phyloP scores from a whole-genome alignment of 495 filamentous ascomycete species.

The Daldinia loculata region DNA sequence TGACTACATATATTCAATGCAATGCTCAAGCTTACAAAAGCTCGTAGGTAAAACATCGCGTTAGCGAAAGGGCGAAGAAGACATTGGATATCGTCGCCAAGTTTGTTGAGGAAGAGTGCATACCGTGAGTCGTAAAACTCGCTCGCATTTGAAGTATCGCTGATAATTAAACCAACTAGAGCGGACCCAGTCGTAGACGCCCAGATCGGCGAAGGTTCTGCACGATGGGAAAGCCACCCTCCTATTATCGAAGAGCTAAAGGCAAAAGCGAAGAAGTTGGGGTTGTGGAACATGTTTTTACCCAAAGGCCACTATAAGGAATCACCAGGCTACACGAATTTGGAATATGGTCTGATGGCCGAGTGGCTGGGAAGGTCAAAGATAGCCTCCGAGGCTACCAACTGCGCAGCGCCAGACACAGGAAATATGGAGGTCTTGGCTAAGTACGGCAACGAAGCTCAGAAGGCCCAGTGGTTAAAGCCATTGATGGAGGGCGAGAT shows the following conservation, averaged over 20 bases:
- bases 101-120: conserved; percentile 97
- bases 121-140: conserved; percentile 63
- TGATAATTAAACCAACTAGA: conserved; percentile 45
- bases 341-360: conserved; percentile 94
- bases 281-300: conserved; percentile 98
- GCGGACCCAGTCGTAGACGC: conserved; percentile 80
- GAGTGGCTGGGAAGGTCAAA: conserved; percentile 85
- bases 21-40: conserved; percentile 42
- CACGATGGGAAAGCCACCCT: conserved; percentile 81
- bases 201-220: conserved; percentile 77
- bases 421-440: conserved; percentile 97
- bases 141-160: conserved; percentile 28
- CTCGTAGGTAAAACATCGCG: conserved; percentile 61
- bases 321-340: conserved; percentile 87
- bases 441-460: conserved; percentile 89
- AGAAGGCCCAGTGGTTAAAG: conserved; percentile 86
- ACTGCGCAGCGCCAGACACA: conserved; percentile 90
- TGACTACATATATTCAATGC: conserved; percentile 2
- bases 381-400: conserved; percentile 85
- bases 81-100: conserved; percentile 77
- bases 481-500: conserved; percentile 87
- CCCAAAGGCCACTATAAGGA: conserved; percentile 94
- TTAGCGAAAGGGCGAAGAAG: conserved; percentile 84
- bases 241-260: conserved; percentile 88
- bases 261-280: conserved; percentile 79